Percentiles rank a stretch among this genome's conserved stretches.
These are phyloP conservation scores for Phytophthora pistaciae DNA, from an alignment of 352 stramenopile genomes.

Conservation along the genomic window DNA sequence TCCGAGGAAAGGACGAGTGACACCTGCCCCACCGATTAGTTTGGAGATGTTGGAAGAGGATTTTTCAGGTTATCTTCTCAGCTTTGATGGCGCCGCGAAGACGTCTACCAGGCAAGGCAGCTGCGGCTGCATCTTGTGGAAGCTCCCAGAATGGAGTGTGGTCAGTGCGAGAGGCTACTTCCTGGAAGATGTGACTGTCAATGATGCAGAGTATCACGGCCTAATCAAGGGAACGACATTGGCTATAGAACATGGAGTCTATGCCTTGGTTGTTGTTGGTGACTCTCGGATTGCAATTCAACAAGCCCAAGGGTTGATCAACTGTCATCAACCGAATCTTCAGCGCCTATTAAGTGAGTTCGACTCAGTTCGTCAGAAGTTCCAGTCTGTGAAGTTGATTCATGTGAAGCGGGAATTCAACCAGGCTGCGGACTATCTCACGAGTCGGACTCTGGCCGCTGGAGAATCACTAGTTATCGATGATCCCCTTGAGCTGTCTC, in stretches of 20 bases:
- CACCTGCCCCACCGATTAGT: not conserved
- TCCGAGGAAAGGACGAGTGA: not conserved
- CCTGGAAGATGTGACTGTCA: not conserved
- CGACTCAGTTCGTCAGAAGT: not conserved
- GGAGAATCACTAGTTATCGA: too few species aligned
- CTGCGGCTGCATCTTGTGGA: not conserved
- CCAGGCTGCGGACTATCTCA: too few species aligned
- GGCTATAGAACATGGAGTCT: not conserved
- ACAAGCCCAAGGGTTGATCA: not conserved
- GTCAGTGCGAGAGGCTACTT: not conserved
- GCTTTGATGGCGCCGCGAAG: not conserved
- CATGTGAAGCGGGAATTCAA: too few species aligned
- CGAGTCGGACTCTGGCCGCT: too few species aligned
- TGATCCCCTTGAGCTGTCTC: too few species aligned
- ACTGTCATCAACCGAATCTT: not conserved
- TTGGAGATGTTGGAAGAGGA: not conserved
- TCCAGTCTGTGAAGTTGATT: not conserved
- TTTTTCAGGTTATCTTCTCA: not conserved
- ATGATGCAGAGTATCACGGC: not conserved
- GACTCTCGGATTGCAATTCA: not conserved
- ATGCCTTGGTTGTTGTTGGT: not conserved
- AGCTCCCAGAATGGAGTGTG: not conserved
- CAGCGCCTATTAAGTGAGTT: not conserved
- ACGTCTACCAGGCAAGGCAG: not conserved
- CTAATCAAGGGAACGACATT: not conserved